Evolutionary conservation across 345 rosid species (phyloP).

Genomic region (Lepidium aucheri): DNA sequence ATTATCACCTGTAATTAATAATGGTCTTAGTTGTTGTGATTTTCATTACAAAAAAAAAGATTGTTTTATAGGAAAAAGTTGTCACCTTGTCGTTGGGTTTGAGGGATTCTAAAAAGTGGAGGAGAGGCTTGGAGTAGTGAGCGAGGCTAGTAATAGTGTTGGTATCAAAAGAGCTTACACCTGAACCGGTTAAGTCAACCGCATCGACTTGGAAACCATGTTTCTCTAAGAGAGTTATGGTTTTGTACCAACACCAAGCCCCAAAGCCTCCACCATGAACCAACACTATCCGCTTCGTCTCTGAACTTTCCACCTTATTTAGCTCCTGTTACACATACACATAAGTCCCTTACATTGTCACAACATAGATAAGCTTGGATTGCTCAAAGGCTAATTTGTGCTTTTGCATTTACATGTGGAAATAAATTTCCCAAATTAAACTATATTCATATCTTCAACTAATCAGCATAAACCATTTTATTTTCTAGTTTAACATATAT

Average conservation of each 20-base stretch:
- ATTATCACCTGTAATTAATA: conserved; percentile 51
- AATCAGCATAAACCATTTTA: background rate
- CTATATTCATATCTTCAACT: background rate
- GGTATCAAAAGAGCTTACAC: conserved; percentile 41
- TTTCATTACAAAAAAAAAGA: background rate
- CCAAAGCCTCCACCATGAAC: conserved; percentile 93
- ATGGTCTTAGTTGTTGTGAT: background rate
- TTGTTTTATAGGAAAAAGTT: background rate
- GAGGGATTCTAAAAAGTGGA: conserved; percentile 65
- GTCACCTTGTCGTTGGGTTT: conserved; percentile 71
- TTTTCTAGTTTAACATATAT: background rate
- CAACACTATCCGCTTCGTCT: conserved; percentile 52
- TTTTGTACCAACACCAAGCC: conserved; percentile 88
- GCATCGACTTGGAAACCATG: conserved; percentile 55
- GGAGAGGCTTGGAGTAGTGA: conserved; percentile 80
- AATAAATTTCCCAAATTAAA: background rate
- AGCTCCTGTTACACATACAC: conserved; percentile 21
- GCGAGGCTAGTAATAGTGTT: conserved; percentile 63
- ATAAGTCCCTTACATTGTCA: background rate
- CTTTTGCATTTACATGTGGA: background rate
- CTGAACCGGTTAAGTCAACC: conserved; percentile 58
- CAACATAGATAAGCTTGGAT: background rate
- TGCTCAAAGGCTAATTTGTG: background rate
- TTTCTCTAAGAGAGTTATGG: conserved; percentile 52
- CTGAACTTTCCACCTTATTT: conserved; percentile 32